Evolutionary conservation across 257 asterid species (phyloP), one percentile per base, ranked within the genome.

Genomic region (Paulownia fortunei): DNA sequence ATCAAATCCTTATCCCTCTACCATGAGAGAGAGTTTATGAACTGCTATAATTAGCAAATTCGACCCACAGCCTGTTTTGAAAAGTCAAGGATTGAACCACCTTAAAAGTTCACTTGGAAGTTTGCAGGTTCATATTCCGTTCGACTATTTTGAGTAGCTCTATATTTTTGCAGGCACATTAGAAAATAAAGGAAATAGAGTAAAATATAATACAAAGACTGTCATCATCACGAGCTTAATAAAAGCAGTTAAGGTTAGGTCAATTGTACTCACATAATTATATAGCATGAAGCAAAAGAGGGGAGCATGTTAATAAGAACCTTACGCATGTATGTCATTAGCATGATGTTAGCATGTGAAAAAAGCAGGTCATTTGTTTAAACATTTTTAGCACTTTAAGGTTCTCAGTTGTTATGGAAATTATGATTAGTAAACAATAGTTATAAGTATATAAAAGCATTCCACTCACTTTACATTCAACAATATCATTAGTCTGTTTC

Each of bases 261-360:
- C 15, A 12, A 46, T 9, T 9, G n/a, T 13, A 47, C 16, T 6
- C 12, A 55, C 27, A 55, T 5, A 54, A 54, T 54, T 18, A 56
- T 8, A 19, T 27, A 63, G 69, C 23, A 63, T 4, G 69, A 32
- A 63, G 49, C 26, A 36, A n/a, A n/a, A 37, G 51, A 37, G 32
- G 51, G 11, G 51, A 66, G 27, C 69, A 67, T n/a, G 30, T 16
- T 55, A 72, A 37, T 51, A 34, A 10, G 34, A 55, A 46, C 76
- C 79, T 65, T 49, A 60, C 74, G 74, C 77, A 66, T 68, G 44
- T 19, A 16, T 69, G 65, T 39, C 77, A 80, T 56, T 37, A 62
- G 75, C 85, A 65, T 76, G 80, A 74, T 77, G 81, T 27, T 34
- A 46, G 41, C 85, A 81, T 70, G 79, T 76, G 78, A 75, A 47